Base-by-base conservation (phyloP, 495 filamentous ascomycete genomes). In the Astrothelium subdiscretum region DNA sequence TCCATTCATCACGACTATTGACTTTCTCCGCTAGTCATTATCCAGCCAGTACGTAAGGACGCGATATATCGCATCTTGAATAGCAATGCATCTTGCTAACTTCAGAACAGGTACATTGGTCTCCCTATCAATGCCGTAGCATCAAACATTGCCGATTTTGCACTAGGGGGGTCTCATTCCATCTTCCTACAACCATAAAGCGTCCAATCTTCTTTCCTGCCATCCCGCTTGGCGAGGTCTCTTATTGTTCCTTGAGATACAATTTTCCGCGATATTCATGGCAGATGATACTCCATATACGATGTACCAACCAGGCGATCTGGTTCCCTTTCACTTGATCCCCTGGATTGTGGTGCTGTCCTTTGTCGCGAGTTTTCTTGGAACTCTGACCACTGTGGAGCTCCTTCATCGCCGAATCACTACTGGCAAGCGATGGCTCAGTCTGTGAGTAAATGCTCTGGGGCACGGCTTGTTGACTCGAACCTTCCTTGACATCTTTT, bases 311-410 rank as follows among this genome's bases (percentile, higher is more conserved):
- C 27, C 58, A 29, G 78, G 76, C 11, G 66, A 79, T 15, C 63
- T 79, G 6, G 71, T 86, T 10, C 75, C 77, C 1, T 78, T 80
- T 63, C 78, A 72, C 18, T 88, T 89, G 68, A 71, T 80, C 31
- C 70, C 81, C 0, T 82, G 83, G 11, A 85, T 86, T 63, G 80
- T 96, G 32, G 77, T 87, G 20, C 77, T 89, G 10, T 92, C 90
- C 13, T 95, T 87, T 71, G 70, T 90, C 58, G 82, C 95, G 67
- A 92, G 89, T 68, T 78, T 85, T 32, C 78, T 90, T 67, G 91
- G 91, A 58, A 84, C 88, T 59, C 78, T 82, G 40, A 89, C 88
- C 0, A 88, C 91, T 2, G 74, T 96, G 54, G 90, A 96, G 72
- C 77, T 95, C 40, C 83, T 96, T 31, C 88, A 94, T 66, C 78